Conservation (phyloP, 2,329 filamentous ascomycete species). For the Coleophoma cylindrospora region DNA sequence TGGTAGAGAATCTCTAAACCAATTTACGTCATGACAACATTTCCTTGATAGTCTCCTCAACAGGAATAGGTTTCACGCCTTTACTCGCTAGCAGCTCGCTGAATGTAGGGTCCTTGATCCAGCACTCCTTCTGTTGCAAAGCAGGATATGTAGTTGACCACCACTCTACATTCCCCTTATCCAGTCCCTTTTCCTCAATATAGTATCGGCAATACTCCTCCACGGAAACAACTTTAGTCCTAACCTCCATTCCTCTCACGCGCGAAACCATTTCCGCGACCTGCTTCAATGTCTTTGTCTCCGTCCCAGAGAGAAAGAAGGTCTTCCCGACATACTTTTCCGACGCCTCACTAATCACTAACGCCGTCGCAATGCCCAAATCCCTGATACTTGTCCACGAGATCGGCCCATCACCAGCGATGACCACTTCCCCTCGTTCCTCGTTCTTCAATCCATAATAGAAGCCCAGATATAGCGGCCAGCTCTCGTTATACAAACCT, state of each 20-base stretch:
- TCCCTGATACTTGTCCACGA: conserved; percentile 20
- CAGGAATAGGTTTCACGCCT: conserved; percentile 6
- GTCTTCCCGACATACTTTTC: conserved; percentile 12
- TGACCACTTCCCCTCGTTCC: conserved; percentile 14
- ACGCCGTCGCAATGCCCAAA: conserved; percentile 15
- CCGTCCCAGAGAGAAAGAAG: conserved; percentile 10
- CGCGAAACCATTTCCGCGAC: conserved; percentile 11
- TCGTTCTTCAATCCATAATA: conserved; percentile 12
- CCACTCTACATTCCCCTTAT: conserved; percentile 14
- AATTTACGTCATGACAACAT: conserved; percentile 6
- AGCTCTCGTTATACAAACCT: conserved; percentile 21
- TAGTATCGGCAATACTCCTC: conserved; percentile 17
- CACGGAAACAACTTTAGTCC: conserved; percentile 10
- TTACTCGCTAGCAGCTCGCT: conserved; percentile 8
- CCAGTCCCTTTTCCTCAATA: conserved; percentile 9
- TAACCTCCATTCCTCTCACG: conserved; percentile 7
- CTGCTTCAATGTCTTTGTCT: conserved; percentile 10
- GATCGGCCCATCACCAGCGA: conserved; percentile 19
- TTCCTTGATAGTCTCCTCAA: conserved; percentile 15
- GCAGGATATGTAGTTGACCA: conserved; percentile 16
- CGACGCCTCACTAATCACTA: conserved; percentile 11
- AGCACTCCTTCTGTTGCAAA: conserved; percentile 14
- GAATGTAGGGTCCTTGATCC: conserved; percentile 16
- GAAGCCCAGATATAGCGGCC: conserved; percentile 18
- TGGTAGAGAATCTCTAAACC: neutral